Base-by-base conservation (phyloP, 768 basidiomycete species). In the Brasilioporus rufonigricans region DNA sequence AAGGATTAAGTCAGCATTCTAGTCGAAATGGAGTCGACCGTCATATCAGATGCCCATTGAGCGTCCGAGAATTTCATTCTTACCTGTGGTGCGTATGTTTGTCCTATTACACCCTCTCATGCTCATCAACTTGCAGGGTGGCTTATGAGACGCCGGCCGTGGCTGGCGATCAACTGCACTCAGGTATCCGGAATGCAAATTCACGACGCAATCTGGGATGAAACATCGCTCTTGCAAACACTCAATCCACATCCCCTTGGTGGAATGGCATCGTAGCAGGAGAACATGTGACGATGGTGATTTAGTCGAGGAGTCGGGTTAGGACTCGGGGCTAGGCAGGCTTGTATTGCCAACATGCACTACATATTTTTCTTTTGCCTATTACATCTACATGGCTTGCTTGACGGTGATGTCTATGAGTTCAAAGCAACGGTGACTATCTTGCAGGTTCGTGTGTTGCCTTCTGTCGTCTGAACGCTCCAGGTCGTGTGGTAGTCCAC, bases 131-230 rank as follows among this genome's bases (percentile, higher is more conserved):
- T 31, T 39, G n/a, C 33, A 61, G 51, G 24, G 35, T 50, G 44
- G 31, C 27, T 5, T 38, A 13, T 43, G 55, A 61, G 31, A 14
- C 44, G 60, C 60, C 54, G 16, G 55, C 59, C 33, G 40, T 46
- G n/a, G 53, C 53, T 56, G 59, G 60, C 40, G 59, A 49, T 52
- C 50, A 36, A 16, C 43, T 35, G 21, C 39, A 18, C 31, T 14
- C 13, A 27, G 54, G 50, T 50, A n/a, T 24, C n/a, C 11, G 32
- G 40, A 40, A 40, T 36, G 31, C 21, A 33, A 13, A 10, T 18
- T 40, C 24, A 18, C 2, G 29, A n/a, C 12, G 12, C 23, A 23
- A 23, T n/a, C 23, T 13, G 32, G 32, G 19, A n/a, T 29, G 31
- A 41, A 23, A 38, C 7, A 23, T 46, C 36, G 1, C 43, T 16